Evolutionary conservation across 441 rosid species (phyloP).

Genomic region (Pelargonium cotyledonis): DNA sequence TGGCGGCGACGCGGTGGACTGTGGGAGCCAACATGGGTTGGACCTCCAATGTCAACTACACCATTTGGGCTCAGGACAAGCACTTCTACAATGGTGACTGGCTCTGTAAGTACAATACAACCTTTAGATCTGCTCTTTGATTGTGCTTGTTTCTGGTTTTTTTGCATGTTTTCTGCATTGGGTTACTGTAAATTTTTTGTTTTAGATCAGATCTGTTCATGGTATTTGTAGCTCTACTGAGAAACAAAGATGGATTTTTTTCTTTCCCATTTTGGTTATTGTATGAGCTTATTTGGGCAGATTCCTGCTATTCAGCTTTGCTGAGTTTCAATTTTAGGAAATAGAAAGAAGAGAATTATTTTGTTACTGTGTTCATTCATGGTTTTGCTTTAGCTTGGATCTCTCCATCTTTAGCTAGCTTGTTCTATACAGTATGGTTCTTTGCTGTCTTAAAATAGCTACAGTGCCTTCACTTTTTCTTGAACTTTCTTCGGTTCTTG

Average conservation of each 20-base stretch:
- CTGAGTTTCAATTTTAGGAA: not conserved
- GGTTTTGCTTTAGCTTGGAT: too few relatives aligned
- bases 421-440: too few relatives aligned
- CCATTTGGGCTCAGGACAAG: conserved; percentile 67
- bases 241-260: not conserved
- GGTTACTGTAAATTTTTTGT: not conserved
- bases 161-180: not conserved
- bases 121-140: not conserved
- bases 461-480: too few relatives aligned
- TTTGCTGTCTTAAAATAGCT: too few relatives aligned
- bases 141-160: not conserved
- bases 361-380: not conserved
- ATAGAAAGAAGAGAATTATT: not conserved
- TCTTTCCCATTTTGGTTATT: not conserved
- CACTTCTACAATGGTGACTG: conserved; percentile 85
- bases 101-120: conserved; percentile 56
- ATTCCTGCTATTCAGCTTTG: not conserved
- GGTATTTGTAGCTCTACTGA: not conserved
- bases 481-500: too few relatives aligned
- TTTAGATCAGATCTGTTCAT: conserved; percentile 2
- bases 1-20: conserved; percentile 50
- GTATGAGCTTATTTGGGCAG: not conserved
- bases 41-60: conserved; percentile 61
- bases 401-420: too few relatives aligned
- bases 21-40: conserved; percentile 62